These are phyloP conservation scores for Aspergillus glaucus DNA, from an alignment of 2,329 filamentous ascomycete species.

Conservation along the genomic window DNA sequence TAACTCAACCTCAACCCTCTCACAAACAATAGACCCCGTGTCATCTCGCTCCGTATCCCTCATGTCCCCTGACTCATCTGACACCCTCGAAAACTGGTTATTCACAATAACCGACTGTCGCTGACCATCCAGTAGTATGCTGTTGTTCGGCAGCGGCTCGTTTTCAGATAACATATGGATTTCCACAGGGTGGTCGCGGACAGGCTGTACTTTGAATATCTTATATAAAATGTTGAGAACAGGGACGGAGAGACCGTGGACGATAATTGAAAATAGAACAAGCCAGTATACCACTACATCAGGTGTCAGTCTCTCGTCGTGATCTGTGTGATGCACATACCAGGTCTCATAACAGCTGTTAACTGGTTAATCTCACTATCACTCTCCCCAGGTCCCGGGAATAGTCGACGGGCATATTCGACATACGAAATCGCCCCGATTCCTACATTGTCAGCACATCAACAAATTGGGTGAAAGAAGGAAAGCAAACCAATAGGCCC, in stretches of 20 bases:
- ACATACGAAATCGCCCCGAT: constrained; percentile 43
- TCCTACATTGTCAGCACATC: constrained; percentile 18
- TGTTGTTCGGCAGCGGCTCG: constrained; percentile 31
- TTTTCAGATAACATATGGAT: constrained; percentile 28
- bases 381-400: constrained; percentile 36
- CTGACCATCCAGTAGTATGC: constrained; percentile 16
- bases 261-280: constrained; percentile 35
- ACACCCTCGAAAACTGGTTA: constrained; percentile 26
- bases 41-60: no score
- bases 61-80: neutral
- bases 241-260: constrained; percentile 36
- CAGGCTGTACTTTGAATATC: constrained; percentile 20
- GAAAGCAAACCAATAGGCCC: constrained; percentile 33
- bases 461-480: no score
- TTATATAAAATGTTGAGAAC: constrained; percentile 28
- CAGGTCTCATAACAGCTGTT: constrained; percentile 34
- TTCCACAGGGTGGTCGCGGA: constrained; percentile 30
- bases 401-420: constrained; percentile 40
- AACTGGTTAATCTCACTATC: constrained; percentile 37
- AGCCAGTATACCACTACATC: constrained; percentile 41
- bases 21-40: no score
- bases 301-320: neutral
- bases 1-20: no score
- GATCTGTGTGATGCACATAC: constrained; percentile 11
- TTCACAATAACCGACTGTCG: constrained; percentile 28